These are phyloP conservation scores for Apophysomyces elegans DNA, from an alignment of 371 early-diverging fungal species.

Conservation along the genomic window DNA sequence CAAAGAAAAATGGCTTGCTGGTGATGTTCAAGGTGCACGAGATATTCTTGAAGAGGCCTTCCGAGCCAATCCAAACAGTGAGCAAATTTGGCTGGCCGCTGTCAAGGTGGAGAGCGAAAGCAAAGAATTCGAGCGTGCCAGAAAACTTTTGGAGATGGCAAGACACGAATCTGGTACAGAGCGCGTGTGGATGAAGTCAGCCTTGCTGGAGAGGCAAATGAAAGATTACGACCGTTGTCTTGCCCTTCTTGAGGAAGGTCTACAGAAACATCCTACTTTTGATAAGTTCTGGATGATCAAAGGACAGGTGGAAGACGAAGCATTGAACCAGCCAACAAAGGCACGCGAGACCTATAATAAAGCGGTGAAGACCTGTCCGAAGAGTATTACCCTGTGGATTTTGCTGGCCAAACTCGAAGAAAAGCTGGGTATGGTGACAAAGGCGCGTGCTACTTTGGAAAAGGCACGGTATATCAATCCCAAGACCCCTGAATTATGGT, in stretches of 20 bases:
- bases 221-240: constrained; percentile 70
- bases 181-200: constrained; percentile 96
- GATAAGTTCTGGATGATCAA: constrained; percentile 95
- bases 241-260: constrained; percentile 69
- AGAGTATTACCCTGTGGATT: constrained; percentile 83
- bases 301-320: constrained; percentile 75
- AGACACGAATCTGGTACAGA: constrained; percentile 71
- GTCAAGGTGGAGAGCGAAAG: constrained; percentile 94
- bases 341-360: constrained; percentile 80
- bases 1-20: constrained; percentile 92
- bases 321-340: constrained; percentile 52
- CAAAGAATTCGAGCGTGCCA: constrained; percentile 82
- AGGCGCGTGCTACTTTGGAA: constrained; percentile 88
- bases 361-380: constrained; percentile 83
- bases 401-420: constrained; percentile 81
- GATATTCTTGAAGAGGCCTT: constrained; percentile 86
- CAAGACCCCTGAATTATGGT: constrained; percentile 83
- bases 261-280: constrained; percentile 73
- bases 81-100: constrained; percentile 94
- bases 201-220: constrained; percentile 84
- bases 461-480: constrained; percentile 86
- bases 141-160: constrained; percentile 76
- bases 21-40: constrained; percentile 88
- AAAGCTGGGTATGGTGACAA: constrained; percentile 69
- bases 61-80: constrained; percentile 89